These are phyloP conservation scores for Omphalea diandra DNA, from an alignment of 441 rosid species.

Conservation along the genomic window DNA sequence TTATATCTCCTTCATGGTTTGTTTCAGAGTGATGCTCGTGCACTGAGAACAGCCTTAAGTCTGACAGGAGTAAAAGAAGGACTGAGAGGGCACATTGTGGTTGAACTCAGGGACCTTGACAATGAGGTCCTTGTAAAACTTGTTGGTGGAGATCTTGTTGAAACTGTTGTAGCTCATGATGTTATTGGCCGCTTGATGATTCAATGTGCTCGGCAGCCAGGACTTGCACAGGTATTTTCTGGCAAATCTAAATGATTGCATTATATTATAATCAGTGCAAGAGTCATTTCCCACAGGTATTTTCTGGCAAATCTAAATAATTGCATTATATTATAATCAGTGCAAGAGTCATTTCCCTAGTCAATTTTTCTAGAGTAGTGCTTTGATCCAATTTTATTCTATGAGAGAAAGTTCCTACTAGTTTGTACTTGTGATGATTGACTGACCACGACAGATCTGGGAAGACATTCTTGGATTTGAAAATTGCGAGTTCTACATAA, in stretches of 20 bases:
- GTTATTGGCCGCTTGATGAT: constrained; percentile 82
- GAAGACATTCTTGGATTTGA: constrained; percentile 80
- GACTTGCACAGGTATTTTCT: constrained; percentile 66
- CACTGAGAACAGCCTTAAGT: constrained; percentile 72
- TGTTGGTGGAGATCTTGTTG: constrained; percentile 74
- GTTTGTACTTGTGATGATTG: constrained; percentile 22
- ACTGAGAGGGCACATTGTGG: constrained; percentile 69
- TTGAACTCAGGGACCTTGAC: constrained; percentile 74
- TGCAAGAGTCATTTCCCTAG: constrained; percentile 14
- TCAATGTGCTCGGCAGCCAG: constrained; percentile 81
- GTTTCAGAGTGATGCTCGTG: constrained; percentile 75
- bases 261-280: constrained; percentile 4
- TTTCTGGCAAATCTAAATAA: constrained; percentile 18
- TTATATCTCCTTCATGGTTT: constrained; percentile 25
- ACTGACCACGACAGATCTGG: constrained; percentile 56
- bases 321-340: background rate
- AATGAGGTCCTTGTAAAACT: constrained; percentile 79
- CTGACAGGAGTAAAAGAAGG: constrained; percentile 77
- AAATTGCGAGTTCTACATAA: constrained; percentile 73
- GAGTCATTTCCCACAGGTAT: constrained; percentile 18
- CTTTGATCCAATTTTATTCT: constrained; percentile 9
- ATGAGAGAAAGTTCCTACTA: constrained; percentile 10
- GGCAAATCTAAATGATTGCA: background rate
- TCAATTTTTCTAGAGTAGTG: constrained; percentile 5
- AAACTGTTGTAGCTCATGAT: constrained; percentile 82